phyloP scores from a whole-genome alignment of 1,284 basidiomycete species.

The Irpex sp. region DNA sequence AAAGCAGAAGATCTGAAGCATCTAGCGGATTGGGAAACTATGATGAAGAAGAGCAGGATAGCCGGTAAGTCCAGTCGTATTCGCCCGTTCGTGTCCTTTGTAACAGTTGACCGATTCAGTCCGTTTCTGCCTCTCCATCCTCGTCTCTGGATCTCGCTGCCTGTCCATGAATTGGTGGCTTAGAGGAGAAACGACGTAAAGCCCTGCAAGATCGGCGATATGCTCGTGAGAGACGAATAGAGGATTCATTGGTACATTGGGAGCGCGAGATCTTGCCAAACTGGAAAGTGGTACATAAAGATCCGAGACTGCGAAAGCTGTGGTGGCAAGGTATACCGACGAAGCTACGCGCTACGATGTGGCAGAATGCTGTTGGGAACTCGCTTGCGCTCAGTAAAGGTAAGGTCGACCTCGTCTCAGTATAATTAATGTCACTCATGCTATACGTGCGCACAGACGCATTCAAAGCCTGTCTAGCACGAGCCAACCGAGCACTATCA shows the following conservation, averaged over 20 bases:
- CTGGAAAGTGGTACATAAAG: conserved; percentile 74
- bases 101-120: conserved; percentile 27
- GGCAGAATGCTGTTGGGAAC: conserved; percentile 90
- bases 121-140: conserved; percentile 11
- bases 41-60: conserved; percentile 84
- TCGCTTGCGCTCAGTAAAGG: conserved; percentile 85
- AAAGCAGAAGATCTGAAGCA: conserved; percentile 82
- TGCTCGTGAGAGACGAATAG: conserved; percentile 65
- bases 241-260: conserved; percentile 72
- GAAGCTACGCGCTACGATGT: conserved; percentile 81
- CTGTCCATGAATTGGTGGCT: conserved; percentile 2
- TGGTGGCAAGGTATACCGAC: conserved; percentile 95
- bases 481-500: conserved; percentile 71
- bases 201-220: conserved; percentile 61
- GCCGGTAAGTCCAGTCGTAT: conserved; percentile 52
- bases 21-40: conserved; percentile 83
- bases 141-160: neutral
- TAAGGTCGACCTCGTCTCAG: conserved; percentile 21
- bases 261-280: conserved; percentile 79
- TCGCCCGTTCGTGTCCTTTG: conserved; percentile 15
- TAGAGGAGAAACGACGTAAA: conserved; percentile 68
- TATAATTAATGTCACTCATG: neutral
- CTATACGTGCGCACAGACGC: conserved; percentile 48
- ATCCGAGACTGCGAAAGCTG: conserved; percentile 62
- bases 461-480: conserved; percentile 68